Evolutionary conservation across 768 basidiomycete species (phyloP), one percentile per base, ranked within the genome.

Genomic region (Naematelia encephala): DNA sequence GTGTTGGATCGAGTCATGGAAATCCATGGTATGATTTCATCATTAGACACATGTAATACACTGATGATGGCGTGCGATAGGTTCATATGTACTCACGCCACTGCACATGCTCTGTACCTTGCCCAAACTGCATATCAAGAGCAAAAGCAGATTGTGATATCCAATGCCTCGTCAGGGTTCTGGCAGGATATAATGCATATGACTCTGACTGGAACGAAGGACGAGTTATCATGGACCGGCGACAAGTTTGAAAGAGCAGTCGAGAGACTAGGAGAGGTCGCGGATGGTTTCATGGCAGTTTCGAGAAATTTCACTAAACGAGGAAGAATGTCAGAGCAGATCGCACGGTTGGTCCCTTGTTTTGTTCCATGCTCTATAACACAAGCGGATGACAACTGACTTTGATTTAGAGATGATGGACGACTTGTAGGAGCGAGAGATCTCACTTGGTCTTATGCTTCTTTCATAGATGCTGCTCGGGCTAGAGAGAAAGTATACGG

Each of bases 1-100:
- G 78, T 21, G 66, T 70, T 2, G 69, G 72, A 8, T 63, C 46
- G 10, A 72, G 73, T 39, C 47, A 50, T 12, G 78, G 67, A 2
- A 75, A 78, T 58, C 77, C 78, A 3, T 78, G 78, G 78, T 78
- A 28, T 51, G 70, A 56, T 34, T 45, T 12, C 56, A 39, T 42
- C 26, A 5, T 51, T 26, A 22, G 30, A 21, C 21, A 34, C 25
- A 34, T n/a, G 47, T 22, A 3, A 27, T 29, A 23, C 28, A 4
- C 19, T 19, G 16, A 26, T 26, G 27, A 16, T 29, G 45, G n/a
- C 39, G 3, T 21, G 1, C 28, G 21, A 5, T 47, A 73, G 72
- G 72, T 70, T 63, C 57, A 67, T 74, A 26, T 74, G 72, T 44
- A 70, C 68, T 11, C 64, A 60, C 52, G 59, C 70, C 0, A 26